phyloP scores from a whole-genome alignment of 2,329 filamentous ascomycete genomes.

The Aspergillus persii region DNA sequence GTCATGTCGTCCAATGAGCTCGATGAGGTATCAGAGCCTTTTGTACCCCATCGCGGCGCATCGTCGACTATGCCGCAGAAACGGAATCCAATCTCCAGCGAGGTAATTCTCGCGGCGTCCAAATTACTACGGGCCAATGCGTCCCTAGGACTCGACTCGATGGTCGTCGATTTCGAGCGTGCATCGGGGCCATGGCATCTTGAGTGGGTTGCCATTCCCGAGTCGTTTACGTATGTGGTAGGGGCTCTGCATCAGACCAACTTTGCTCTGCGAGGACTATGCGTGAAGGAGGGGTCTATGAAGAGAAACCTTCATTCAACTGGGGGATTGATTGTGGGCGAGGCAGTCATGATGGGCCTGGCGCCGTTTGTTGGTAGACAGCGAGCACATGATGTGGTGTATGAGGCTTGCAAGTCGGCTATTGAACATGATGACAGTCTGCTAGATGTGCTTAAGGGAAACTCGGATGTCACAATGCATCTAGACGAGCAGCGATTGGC shows the following conservation, averaged over 20 bases:
- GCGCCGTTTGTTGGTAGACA: conserved; percentile 54
- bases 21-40: conserved; percentile 55
- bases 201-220: conserved; percentile 57
- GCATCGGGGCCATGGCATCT: conserved; percentile 60
- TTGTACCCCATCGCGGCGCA: conserved; percentile 54
- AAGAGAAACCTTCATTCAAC: conserved; percentile 52
- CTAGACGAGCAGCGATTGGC: conserved; percentile 49
- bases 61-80: conserved; percentile 61
- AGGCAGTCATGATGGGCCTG: conserved; percentile 62
- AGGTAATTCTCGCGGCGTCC: conserved; percentile 55
- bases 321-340: conserved; percentile 54
- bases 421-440: conserved; percentile 47
- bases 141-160: conserved; percentile 53
- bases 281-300: conserved; percentile 53
- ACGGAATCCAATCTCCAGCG: conserved; percentile 58
- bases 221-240: conserved; percentile 54
- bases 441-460: conserved; percentile 42
- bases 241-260: conserved; percentile 55
- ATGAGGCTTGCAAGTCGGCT: conserved; percentile 52
- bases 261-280: conserved; percentile 53
- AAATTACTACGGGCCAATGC: conserved; percentile 55
- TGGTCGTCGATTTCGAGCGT: conserved; percentile 59
- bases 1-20: conserved; percentile 59
- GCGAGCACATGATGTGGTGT: conserved; percentile 56
- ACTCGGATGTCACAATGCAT: conserved; percentile 42